Evolutionary conservation across 805 yeast genomes (phyloP).

Genomic region (Kodamaea restingae): DNA sequence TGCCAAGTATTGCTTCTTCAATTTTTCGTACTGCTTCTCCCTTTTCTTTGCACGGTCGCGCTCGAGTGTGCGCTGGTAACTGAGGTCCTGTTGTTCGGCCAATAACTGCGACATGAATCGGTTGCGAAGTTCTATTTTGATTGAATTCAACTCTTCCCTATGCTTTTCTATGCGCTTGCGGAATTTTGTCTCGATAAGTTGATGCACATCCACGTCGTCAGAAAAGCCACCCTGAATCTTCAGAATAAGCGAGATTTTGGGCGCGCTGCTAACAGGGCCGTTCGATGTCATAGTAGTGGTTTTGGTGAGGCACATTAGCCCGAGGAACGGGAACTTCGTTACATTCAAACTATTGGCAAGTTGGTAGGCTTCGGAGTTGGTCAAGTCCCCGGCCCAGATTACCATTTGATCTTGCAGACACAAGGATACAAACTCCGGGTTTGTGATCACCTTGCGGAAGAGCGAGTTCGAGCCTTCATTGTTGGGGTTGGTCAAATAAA

Average conservation of each 20-base stretch:
- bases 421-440: conserved; percentile 43
- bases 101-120: conserved; percentile 53
- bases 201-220: conserved; percentile 32
- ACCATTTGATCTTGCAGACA: conserved; percentile 45
- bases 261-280: conserved; percentile 49
- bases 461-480: conserved; percentile 59
- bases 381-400: conserved; percentile 85
- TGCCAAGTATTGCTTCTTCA: conserved; percentile 37
- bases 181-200: conserved; percentile 37
- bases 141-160: conserved; percentile 54
- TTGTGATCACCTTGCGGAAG: conserved; percentile 50
- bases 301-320: conserved; percentile 67
- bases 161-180: conserved; percentile 49
- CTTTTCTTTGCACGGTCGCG: conserved; percentile 55
- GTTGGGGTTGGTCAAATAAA: conserved; percentile 68
- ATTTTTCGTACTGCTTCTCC: conserved; percentile 21
- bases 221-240: conserved; percentile 61
- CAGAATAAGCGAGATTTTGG: conserved; percentile 57
- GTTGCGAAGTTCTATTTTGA: conserved; percentile 63
- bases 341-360: conserved; percentile 71
- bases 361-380: conserved; percentile 79
- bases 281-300: conserved; percentile 50
- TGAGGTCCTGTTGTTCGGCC: conserved; percentile 70
- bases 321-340: conserved; percentile 77
- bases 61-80: conserved; percentile 66